These are phyloP conservation scores for Diutina mesorugosa DNA, from an alignment of 1,139 yeast genomes.

Conservation along the genomic window DNA sequence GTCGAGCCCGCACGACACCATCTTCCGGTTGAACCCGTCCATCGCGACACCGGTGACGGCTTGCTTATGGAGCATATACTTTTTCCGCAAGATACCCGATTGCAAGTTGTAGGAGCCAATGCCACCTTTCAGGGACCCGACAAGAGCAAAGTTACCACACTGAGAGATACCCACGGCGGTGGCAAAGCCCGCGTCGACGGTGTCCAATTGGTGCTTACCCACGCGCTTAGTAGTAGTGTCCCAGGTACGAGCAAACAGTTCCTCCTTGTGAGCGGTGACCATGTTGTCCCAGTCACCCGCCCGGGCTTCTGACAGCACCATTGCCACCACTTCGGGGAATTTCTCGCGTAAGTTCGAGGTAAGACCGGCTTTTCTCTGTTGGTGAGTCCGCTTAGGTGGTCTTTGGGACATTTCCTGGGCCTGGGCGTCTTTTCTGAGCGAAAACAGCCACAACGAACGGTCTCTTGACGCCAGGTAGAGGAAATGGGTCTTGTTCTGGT, in stretches of 20 bases:
- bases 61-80: constrained; percentile 47
- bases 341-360: constrained; percentile 41
- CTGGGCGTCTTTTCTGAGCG: constrained; percentile 91
- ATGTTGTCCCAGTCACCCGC: constrained; percentile 94
- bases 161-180: constrained; percentile 71
- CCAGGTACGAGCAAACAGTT: constrained; percentile 85
- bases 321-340: constrained; percentile 62
- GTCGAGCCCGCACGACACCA: constrained; percentile 83
- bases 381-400: constrained; percentile 30
- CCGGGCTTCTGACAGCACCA: constrained; percentile 67
- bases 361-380: constrained; percentile 47
- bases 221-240: constrained; percentile 70
- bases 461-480: constrained; percentile 82
- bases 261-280: constrained; percentile 83
- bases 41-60: constrained; percentile 82
- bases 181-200: constrained; percentile 75
- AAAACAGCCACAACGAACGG: constrained; percentile 79
- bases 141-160: constrained; percentile 91
- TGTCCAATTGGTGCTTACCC: constrained; percentile 57
- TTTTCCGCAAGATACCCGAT: constrained; percentile 69
- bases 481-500: constrained; percentile 68
- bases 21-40: constrained; percentile 79
- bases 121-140: constrained; percentile 89
- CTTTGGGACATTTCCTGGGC: constrained; percentile 88
- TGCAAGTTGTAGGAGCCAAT: constrained; percentile 84